Base-by-base conservation (phyloP, 139 green algal species). In the Chlamydomonas applanata region DNA sequence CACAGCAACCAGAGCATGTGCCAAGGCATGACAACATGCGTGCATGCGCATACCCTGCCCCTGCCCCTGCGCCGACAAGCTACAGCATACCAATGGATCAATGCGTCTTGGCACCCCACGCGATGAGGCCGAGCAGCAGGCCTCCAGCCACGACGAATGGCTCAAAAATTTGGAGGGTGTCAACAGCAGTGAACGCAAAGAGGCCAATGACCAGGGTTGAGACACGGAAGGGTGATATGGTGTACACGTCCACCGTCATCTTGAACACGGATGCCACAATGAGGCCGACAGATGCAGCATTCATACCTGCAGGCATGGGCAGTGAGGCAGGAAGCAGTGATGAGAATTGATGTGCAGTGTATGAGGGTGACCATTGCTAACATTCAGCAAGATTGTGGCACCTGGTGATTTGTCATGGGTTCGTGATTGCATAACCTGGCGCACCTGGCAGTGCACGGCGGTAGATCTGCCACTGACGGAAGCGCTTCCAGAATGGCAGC, bases 401-500 rank as follows among this genome's bases (percentile, higher is more conserved):
- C n/a, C n/a, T n/a, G n/a, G n/a, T n/a, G n/a, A n/a, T n/a, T 63
- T 63, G 54, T n/a, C 54, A 63, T n/a, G 22, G 63, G 63, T 32
- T 53, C 7, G 53, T 44, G 62, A n/a, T n/a, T 49, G 40, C 11
- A 11, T 11, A 49, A 11, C 40, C 40, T 24, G 3, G 44, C 56
- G 9, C 61, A 63, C 60, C 76, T 45, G 62, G 74, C 74, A 80
- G 53, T 20, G 69, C 69, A n/a, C 46, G 44, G 32, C 69, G 67
- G 69, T 94, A 93, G 0, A 91, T 14, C 35, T 84, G 67, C 64
- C 78, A 89, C 14, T 77, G 71, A 25, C 92, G 79, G 80, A 94
- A 92, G 13, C 49, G 46, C 34, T 89, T 93, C 93, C 94, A 97
- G 80, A 94, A 98, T 4, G 95, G 95, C 71, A 98, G 76, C 30